phyloP scores from a whole-genome alignment of 805 yeast genomes.

The Myxozyma lipomycoides region DNA sequence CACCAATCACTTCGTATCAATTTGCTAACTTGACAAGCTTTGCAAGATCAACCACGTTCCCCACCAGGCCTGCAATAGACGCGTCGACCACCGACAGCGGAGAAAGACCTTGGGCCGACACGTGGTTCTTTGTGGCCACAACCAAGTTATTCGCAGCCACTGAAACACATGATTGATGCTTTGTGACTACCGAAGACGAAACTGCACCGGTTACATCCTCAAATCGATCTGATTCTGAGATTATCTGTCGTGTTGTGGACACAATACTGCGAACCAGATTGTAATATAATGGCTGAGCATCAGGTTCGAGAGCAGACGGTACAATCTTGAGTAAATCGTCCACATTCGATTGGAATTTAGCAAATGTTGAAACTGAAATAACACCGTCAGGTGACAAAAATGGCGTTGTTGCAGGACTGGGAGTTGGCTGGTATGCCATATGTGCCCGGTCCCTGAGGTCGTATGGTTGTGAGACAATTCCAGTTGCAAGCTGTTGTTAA shows the following conservation, averaged over 20 bases:
- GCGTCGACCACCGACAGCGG: slow-evolving; percentile 24
- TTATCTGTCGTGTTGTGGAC: slow-evolving; percentile 34
- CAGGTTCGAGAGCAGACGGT: slow-evolving; percentile 18
- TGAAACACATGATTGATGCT: slow-evolving; percentile 6
- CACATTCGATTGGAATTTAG: slow-evolving; percentile 36
- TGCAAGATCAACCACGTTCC: slow-evolving; percentile 13
- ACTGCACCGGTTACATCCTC: neutral
- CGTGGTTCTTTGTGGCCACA: slow-evolving; percentile 18
- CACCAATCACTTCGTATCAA: too few species aligned
- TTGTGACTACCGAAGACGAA: neutral
- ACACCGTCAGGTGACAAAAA: slow-evolving; percentile 31
- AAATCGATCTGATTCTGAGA: slow-evolving; percentile 10
- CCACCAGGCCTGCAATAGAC: slow-evolving; percentile 14
- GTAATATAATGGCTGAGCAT: slow-evolving; percentile 25
- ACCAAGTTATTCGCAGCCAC: slow-evolving; percentile 16
- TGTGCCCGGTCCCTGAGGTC: too few species aligned
- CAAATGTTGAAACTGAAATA: slow-evolving; percentile 31
- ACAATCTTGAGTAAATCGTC: slow-evolving; percentile 37
- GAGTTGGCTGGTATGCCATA: neutral
- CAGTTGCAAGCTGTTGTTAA: neutral
- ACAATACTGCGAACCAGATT: slow-evolving; percentile 37
- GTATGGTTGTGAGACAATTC: neutral
- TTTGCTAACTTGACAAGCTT: slow-evolving; percentile 4
- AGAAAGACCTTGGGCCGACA: slow-evolving; percentile 6
- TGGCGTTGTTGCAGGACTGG: neutral